Base-by-base conservation (phyloP, 768 basidiomycete genomes). In the Mycena galericulata region DNA sequence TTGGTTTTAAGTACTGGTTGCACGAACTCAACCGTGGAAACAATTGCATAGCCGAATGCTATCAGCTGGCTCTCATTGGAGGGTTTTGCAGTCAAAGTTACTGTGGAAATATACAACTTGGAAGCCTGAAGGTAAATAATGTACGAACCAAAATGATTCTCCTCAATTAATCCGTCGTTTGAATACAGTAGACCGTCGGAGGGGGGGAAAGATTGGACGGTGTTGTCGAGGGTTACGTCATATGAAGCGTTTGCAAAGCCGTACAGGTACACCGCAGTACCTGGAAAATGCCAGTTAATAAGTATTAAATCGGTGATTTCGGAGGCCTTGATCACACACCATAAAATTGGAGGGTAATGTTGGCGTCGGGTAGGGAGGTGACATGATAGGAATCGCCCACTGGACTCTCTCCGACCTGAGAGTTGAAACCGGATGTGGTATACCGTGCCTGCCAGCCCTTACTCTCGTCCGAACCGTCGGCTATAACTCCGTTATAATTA, bases 381-480 rank as follows among this genome's bases (percentile, higher is more conserved):
- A 68, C 17, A 18, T 68, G 67, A 30, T 20, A 68, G 18, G 61
- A 63, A 29, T 45, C 61, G 11, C 67, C 67, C 36, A 29, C 4
- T 1, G 36, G 15, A n/a, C 54, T 46, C 22, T 58, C 54, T 45
- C 67, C 67, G 3, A 49, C 29, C 26, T 58, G 26, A 6, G 46
- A 45, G 38, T 68, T 68, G 41, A 63, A 57, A 8, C 61, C 55
- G 27, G 67, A 62, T 5, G 41, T 27, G 20, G 61, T 58, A 41
- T 68, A 68, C 32, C 32, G 53, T 7, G 61, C 34, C 24, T 62
- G 61, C 67, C 67, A 68, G 30, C 67, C 61, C 15, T 58, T 68
- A 12, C 34, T 27, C 15, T 51, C 9, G 3, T 61, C 56, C 14
- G 43, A n/a, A 26, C 61, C 67, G 27, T 68, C 67, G 22, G 61